Evolutionary conservation across 768 basidiomycete genomes (phyloP), one percentile per base, ranked within the genome.

Genomic region (Chlorophyllum brunneum): DNA sequence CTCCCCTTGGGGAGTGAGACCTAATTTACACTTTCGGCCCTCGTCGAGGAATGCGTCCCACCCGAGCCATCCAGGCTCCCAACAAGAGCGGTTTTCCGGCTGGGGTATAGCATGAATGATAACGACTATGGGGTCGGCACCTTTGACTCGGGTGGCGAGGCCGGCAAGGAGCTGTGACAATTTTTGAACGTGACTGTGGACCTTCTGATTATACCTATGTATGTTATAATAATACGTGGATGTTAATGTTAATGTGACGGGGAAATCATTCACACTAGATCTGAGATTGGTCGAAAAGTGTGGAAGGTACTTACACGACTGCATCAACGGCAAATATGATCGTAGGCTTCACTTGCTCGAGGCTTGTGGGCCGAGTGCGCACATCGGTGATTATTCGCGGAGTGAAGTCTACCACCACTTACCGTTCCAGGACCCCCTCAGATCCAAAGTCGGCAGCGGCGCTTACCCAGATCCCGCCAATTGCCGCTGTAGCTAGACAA

Each of bases 361-460:
- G 82, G 38, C 83, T 86, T 43, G 9, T 43, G 16, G 26, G 41
- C n/a, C 5, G 44, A 29, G 18, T 49, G 48, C 29, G 22, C 33
- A 34, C 31, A 29, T 48, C 43, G 39, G 40, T 36, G 38, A 40
- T 34, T 40, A 39, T 43, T 22, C 20, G 27, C 15, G 49, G 30
- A 34, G 51, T 42, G 38, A 31, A 49, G 52, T 26, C 38, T 40
- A 26, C 29, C 36, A 51, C n/a, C 20, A 60, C 67, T 54, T 59
- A 83, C 76, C 90, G 77, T 67, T 92, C 88, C 37, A 85, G 69
- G 2, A 88, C 86, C 8, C 89, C 89, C 55, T 82, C 77, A 16
- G 85, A 71, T n/a, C 85, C 89, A 66, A 92, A 91, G 66, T 92
- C 89, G 13, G 88, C 82, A 15, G 88, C 86, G 11, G 86, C 87